These are phyloP conservation scores for Globisporangium cystogenes DNA, from an alignment of 352 stramenopile species.

Conservation along the genomic window DNA sequence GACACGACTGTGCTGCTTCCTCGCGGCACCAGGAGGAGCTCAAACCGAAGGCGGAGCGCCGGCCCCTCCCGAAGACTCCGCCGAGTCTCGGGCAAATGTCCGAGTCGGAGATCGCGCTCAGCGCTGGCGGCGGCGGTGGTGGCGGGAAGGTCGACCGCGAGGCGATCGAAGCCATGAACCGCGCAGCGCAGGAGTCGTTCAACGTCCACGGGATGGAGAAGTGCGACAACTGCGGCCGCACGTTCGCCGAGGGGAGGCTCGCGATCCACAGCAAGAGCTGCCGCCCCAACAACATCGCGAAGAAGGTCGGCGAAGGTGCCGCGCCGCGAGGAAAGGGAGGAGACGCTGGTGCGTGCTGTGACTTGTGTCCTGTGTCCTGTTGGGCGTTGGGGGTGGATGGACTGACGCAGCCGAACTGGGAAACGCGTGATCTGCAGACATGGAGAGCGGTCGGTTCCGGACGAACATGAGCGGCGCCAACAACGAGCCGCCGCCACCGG, in stretches of 20 bases:
- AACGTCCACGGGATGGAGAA: constrained; percentile 78
- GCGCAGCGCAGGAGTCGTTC: constrained; percentile 54
- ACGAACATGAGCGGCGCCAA: constrained; percentile 1
- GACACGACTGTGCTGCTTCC: no score
- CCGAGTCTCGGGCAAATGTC: constrained; percentile 27
- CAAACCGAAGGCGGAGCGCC: constrained; percentile 57
- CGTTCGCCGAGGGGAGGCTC: constrained; percentile 67
- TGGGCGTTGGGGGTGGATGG: no score
- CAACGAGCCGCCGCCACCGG: neutral
- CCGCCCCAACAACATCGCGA: constrained; percentile 28
- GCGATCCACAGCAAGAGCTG: constrained; percentile 69
- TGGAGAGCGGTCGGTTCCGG: constrained; percentile 1
- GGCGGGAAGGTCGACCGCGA: constrained; percentile 34
- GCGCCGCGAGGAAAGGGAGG: constrained; percentile 49
- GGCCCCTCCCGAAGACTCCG: constrained; percentile 61
- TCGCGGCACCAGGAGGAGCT: constrained; percentile 55
- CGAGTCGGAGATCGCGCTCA: constrained; percentile 6
- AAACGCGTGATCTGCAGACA: neutral
- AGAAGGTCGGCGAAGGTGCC: constrained; percentile 44
- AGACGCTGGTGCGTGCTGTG: constrained; percentile 8
- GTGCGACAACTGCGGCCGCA: constrained; percentile 66
- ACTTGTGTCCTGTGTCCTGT: no score
- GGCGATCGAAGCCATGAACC: constrained; percentile 65
- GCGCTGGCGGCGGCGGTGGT: constrained; percentile 5
- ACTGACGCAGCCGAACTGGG: no score